A percentile compares a stretch with the other conserved stretches of the same genome.
phyloP scores from a whole-genome alignment of 805 yeast species.

The Candida hungchunana region DNA sequence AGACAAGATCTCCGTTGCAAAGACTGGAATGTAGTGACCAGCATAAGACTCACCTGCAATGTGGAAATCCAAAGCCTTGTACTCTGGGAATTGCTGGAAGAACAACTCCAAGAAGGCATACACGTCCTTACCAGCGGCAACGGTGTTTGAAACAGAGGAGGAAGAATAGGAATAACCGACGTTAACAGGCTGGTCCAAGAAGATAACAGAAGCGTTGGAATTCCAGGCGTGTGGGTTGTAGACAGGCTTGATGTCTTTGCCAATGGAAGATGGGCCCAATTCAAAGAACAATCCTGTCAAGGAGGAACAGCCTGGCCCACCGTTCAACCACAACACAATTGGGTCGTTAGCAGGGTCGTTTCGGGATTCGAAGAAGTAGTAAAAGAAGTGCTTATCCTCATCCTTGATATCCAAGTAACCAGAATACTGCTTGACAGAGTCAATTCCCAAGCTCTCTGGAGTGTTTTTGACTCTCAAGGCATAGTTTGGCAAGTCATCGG shows the following conservation, averaged over 20 bases:
- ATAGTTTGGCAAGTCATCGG: constrained; percentile 41
- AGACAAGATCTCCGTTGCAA: constrained; percentile 73
- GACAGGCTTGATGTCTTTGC: constrained; percentile 55
- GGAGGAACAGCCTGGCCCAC: constrained; percentile 94
- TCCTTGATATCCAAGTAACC: constrained; percentile 83
- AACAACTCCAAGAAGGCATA: constrained; percentile 76
- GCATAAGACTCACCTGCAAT: constrained; percentile 94
- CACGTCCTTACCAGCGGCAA: constrained; percentile 80
- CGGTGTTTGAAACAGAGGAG: constrained; percentile 61
- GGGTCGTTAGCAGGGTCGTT: constrained; percentile 87
- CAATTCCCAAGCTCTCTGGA: constrained; percentile 72
- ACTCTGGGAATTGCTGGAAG: constrained; percentile 67
- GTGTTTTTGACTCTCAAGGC: constrained; percentile 54
- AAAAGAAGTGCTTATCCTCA: constrained; percentile 84
- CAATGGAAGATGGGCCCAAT: constrained; percentile 75
- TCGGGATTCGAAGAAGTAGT: constrained; percentile 83
- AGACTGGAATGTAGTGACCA: constrained; percentile 90
- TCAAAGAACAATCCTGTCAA: constrained; percentile 84
- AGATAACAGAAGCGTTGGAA: constrained; percentile 76
- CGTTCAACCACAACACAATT: constrained; percentile 83
- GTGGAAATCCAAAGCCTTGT: constrained; percentile 59
- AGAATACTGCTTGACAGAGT: constrained; percentile 72
- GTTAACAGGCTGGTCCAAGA: constrained; percentile 85
- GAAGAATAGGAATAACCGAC: constrained; percentile 76
- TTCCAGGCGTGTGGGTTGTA: constrained; percentile 83